phyloP scores from a whole-genome alignment of 495 filamentous ascomycete species.

The Aspergillus steynii region DNA sequence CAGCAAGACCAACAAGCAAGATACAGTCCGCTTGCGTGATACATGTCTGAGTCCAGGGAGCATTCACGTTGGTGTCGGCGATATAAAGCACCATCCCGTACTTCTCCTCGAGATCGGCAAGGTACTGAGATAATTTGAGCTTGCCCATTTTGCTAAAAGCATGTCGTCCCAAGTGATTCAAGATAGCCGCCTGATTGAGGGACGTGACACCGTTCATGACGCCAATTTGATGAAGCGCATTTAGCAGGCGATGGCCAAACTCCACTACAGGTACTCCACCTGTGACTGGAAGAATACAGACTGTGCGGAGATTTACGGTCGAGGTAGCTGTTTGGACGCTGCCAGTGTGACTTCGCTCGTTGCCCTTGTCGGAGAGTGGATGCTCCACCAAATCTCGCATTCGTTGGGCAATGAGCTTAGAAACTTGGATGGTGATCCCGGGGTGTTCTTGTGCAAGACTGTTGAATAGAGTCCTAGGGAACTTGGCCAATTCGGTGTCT shows the following conservation, averaged over 20 bases:
- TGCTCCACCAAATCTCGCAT: conserved; percentile 89
- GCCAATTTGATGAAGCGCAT: conserved; percentile 84
- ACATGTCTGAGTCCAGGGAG: conserved; percentile 98
- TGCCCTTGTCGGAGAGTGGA: conserved; percentile 64
- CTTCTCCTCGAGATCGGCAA: conserved; percentile 96
- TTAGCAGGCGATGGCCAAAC: conserved; percentile 86
- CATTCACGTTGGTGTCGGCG: conserved; percentile 94
- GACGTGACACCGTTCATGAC: conserved; percentile 86
- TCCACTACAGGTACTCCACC: conserved; percentile 92
- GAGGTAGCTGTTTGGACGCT: conserved; percentile 74
- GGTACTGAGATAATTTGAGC: conserved; percentile 90
- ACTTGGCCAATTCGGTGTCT: conserved; percentile 93
- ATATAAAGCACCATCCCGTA: conserved; percentile 95
- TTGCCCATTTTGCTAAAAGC: conserved; percentile 98
- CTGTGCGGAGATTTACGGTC: conserved; percentile 87
- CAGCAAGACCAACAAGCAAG: conserved; percentile 85
- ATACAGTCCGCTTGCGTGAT: conserved; percentile 96
- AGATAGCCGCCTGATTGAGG: conserved; percentile 87
- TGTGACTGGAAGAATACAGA: conserved; percentile 88
- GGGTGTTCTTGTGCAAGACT: conserved; percentile 95
- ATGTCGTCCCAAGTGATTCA: conserved; percentile 92
- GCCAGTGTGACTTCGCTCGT: conserved; percentile 56
- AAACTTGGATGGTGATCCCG: conserved; percentile 97
- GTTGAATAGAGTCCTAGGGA: conserved; percentile 95
- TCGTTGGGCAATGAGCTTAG: conserved; percentile 93